Base-by-base conservation (phyloP, 805 yeast genomes). In the Teunomyces lycoperdinae region DNA sequence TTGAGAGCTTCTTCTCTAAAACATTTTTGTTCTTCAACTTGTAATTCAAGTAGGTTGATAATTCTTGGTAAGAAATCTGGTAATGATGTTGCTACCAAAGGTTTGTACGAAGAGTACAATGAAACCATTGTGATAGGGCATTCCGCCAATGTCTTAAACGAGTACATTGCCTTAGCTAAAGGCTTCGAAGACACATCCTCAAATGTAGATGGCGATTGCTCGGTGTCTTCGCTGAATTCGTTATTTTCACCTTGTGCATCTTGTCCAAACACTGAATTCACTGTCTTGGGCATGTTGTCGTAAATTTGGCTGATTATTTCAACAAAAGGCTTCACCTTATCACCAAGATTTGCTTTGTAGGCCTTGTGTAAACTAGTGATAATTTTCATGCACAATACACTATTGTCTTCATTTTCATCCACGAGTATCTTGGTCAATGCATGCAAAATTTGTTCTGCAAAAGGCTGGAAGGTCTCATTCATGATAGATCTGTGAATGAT, bases 111-210 rank as follows among this genome's bases (percentile, higher is more conserved):
- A 1, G 96, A 87, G 58, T 89, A 89, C 45, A 95, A 73, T 6
- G 96, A 83, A 3, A 94, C 99, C 84, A 94, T 87, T 3, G 96
- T 90, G 34, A 94, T 92, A 8, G 99, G 99, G 62, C 98, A 91
- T 64, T 94, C 99, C 0, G 96, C 88, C 50, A 94, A 77, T 10
- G 92, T 89, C 62, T 90, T 91, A 76, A 94, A 92, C 1, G 97
- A 90, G 54, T 65, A 76, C 78, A 88, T 79, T 4, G 96, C 85
- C 51, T 78, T 79, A 39, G 78, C 77, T 46, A 90, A 72, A 2
- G 77, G 70, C 49, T 82, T 83, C 2, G 73, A 52, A 24, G 66
- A 17, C 4, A 40, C 34, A 5, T 40, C 43, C 38, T 42, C 63
- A 30, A 73, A 61, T 5, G 77, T 65, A 1, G 84, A 74, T 5